Percentiles rank a stretch among this genome's conserved stretches.
phyloP scores from a whole-genome alignment of 2,329 filamentous ascomycete genomes.

The Cladosporium sp. region DNA sequence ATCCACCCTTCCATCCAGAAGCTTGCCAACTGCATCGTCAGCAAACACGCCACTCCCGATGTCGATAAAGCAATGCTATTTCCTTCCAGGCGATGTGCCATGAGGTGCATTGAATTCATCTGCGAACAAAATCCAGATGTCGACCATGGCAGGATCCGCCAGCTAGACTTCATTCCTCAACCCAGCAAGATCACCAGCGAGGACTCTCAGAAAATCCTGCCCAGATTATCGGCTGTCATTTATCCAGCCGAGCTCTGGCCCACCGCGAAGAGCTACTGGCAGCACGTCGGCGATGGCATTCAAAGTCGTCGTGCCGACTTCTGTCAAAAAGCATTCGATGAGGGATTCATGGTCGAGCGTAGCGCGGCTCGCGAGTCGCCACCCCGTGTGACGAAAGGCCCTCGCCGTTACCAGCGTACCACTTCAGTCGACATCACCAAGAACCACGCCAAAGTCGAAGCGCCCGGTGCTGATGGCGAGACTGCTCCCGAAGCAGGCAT shows the following conservation, averaged over 20 bases:
- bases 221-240: slow-evolving; percentile 59
- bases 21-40: slow-evolving; percentile 68
- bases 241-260: slow-evolving; percentile 67
- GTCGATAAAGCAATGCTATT: slow-evolving; percentile 76
- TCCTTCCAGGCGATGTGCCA: slow-evolving; percentile 68
- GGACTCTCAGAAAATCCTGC: slow-evolving; percentile 45
- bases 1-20: slow-evolving; percentile 79
- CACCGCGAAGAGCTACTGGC: slow-evolving; percentile 93
- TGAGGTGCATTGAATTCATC: slow-evolving; percentile 74
- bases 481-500: slow-evolving; percentile 40
- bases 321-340: slow-evolving; percentile 71
- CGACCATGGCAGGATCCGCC: slow-evolving; percentile 50
- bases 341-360: slow-evolving; percentile 63
- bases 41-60: slow-evolving; percentile 60
- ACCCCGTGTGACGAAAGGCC: slow-evolving; percentile 63
- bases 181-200: slow-evolving; percentile 47
- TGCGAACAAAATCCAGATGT: slow-evolving; percentile 57
- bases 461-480: slow-evolving; percentile 24
- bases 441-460: slow-evolving; percentile 21
- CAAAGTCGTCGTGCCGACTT: slow-evolving; percentile 92
- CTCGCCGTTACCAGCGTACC: slow-evolving; percentile 73
- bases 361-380: slow-evolving; percentile 37
- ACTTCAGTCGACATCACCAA: slow-evolving; percentile 50
- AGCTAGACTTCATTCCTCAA: slow-evolving; percentile 65
- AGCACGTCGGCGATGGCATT: slow-evolving; percentile 89